Conservation (phyloP, 2,329 filamentous ascomycete genomes). For the Cercospora sesami region DNA sequence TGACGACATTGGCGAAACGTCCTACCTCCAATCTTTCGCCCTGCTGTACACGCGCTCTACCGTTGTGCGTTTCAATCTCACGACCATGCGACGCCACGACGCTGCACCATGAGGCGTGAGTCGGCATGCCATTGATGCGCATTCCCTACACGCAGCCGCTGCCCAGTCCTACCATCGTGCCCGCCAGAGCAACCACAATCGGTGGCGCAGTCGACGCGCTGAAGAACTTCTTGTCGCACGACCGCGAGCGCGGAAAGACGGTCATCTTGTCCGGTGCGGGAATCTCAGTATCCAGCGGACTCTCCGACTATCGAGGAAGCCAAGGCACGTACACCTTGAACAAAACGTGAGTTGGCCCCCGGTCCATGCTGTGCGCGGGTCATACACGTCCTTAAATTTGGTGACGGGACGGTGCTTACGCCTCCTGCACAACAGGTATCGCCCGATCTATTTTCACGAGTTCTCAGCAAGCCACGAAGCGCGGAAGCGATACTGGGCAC, state of each 20-base stretch:
- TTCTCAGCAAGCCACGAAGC: constrained; percentile 80
- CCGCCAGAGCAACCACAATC: constrained; percentile 67
- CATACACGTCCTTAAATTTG: background rate
- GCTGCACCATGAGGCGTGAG: background rate
- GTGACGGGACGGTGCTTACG: background rate
- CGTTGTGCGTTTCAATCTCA: background rate
- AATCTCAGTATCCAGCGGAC: constrained; percentile 86
- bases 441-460: constrained; percentile 90
- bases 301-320: constrained; percentile 87
- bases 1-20: constrained; percentile 14
- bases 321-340: constrained; percentile 93
- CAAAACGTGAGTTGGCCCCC: constrained; percentile 52
- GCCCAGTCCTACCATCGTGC: constrained; percentile 72
- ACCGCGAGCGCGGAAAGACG: constrained; percentile 58
- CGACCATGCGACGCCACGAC: constrained; percentile 13
- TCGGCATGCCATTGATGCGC: constrained; percentile 61
- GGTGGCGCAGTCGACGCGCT: constrained; percentile 77
- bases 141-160: constrained; percentile 89
- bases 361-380: background rate
- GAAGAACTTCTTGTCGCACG: constrained; percentile 64
- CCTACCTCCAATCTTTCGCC: background rate
- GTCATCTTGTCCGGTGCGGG: constrained; percentile 79
- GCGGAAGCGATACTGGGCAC: constrained; percentile 91
- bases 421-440: constrained; percentile 54
- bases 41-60: background rate